Evolutionary conservation across 2,329 filamentous ascomycete genomes (phyloP).

Genomic region (Grosmannia serpens): DNA sequence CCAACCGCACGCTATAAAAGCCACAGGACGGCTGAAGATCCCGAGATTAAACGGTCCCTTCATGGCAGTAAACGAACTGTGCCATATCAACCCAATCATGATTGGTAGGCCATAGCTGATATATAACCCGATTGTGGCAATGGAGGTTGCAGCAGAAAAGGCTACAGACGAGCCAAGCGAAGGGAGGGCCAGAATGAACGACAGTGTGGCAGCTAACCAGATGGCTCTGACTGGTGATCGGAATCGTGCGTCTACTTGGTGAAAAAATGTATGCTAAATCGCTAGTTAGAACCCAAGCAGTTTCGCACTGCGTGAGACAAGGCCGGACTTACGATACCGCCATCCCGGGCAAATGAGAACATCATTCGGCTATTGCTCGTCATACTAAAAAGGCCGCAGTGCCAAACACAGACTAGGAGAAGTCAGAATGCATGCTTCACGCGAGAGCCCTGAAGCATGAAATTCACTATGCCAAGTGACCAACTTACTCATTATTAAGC

Average conservation of each 20-base stretch:
- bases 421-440: not conserved
- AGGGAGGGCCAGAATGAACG: slow-evolving; percentile 43
- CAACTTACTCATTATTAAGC: slow-evolving; percentile 33
- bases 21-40: slow-evolving; percentile 32
- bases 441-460: not conserved
- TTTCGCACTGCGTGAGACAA: not conserved
- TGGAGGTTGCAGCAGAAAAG: slow-evolving; percentile 45
- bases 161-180: slow-evolving; percentile 43
- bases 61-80: slow-evolving; percentile 31
- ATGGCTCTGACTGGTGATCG: slow-evolving; percentile 39
- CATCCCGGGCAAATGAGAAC: slow-evolving; percentile 45
- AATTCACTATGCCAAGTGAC: not conserved
- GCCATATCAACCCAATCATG: slow-evolving; percentile 40
- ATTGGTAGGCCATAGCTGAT: slow-evolving; percentile 48
- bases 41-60: slow-evolving; percentile 46
- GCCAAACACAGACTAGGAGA: slow-evolving; percentile 41
- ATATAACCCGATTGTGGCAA: slow-evolving; percentile 47
- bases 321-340: slow-evolving; percentile 30
- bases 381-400: slow-evolving; percentile 47
- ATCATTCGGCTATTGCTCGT: slow-evolving; percentile 48
- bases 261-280: slow-evolving; percentile 35
- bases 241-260: slow-evolving; percentile 38
- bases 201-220: slow-evolving; percentile 41
- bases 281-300: not conserved
- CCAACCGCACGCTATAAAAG: slow-evolving; percentile 35